Base-by-base conservation (phyloP, 2,329 filamentous ascomycete genomes). In the Aspergillus fumigatus region DNA sequence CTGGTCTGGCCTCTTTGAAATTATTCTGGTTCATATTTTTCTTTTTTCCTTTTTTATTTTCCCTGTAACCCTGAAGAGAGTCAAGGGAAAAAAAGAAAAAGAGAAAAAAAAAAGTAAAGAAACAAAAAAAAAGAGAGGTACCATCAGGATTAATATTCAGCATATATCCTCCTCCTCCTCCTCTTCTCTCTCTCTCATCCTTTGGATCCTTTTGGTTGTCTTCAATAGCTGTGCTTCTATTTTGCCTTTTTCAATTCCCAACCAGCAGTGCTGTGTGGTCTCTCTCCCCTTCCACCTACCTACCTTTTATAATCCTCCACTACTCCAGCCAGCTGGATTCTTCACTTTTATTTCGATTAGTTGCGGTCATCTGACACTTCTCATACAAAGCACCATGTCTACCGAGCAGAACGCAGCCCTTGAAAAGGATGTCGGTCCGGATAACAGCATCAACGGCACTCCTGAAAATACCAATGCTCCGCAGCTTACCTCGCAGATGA, bases 341-440 rank as follows among this genome's bases (percentile, higher is more conserved):
- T 29, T 62, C 47, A 43, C 43, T 47, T 56, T 51, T 50, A 38
- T 53, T 35, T 53, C 48, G 3, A 17, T 38, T 38, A 38, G 5
- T 54, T 58, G 23, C 38, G 26, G 38, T 48, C 9, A 19, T 27
- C 45, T 50, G 48, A 48, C 54, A 50, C 41, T 25, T 47, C 27
- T 48, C n/a, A n/a, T 57, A 43, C 50, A 48, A 45, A 55, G 51
- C 56, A 65, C 54, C 48, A 72, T 71, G 68, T 72, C 68, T 58
- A 57, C 58, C 27, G 60, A 63, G 53, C 51, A 60, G 59, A 64
- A 69, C 59, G 51, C 52, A 47, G 53, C 54, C 19, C 50, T 70
- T 38, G 70, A 73, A 56, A 73, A 73, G 70, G 69, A 73, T 50
- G 51, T 67, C 53, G 58, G 59, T 51, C 53, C 56, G 40, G 53